Percentiles rank a stretch among this genome's conserved stretches.
Conservation (phyloP, 805 yeast genomes). For the Barnettozyma pratensis region DNA sequence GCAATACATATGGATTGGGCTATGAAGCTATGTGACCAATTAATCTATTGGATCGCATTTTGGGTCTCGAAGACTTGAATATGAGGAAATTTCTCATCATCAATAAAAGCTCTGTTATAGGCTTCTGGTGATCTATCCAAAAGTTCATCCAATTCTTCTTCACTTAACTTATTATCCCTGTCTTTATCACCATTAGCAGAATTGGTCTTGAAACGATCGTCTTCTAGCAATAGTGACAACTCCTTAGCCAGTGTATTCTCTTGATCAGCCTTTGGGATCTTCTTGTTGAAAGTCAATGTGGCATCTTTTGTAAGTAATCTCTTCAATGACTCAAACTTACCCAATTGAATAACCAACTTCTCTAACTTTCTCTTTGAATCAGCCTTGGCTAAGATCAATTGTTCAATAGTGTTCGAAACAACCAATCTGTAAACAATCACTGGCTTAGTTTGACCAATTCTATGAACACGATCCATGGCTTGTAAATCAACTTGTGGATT, state of each 20-base stretch:
- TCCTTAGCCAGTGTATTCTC: constrained; percentile 34
- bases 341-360: constrained; percentile 65
- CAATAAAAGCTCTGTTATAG: constrained; percentile 28
- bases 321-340: constrained; percentile 44
- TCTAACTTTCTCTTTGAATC: constrained; percentile 77
- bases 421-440: constrained; percentile 78
- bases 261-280: constrained; percentile 17
- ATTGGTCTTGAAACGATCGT: constrained; percentile 32
- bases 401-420: constrained; percentile 76
- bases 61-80: constrained; percentile 35
- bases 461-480: constrained; percentile 92
- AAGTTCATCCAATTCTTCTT: constrained; percentile 44
- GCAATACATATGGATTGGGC: no score
- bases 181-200: constrained; percentile 22
- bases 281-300: constrained; percentile 17
- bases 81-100: constrained; percentile 27
- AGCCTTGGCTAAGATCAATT: constrained; percentile 71
- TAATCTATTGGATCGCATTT: constrained; percentile 16
- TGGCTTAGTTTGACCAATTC: constrained; percentile 87
- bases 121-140: constrained; percentile 43
- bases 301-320: constrained; percentile 31
- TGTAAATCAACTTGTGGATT: constrained; percentile 96
- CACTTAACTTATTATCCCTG: constrained; percentile 18
- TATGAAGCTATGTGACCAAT: no score
- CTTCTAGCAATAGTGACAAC: constrained; percentile 34